Evolutionary conservation across 2,329 filamentous ascomycete genomes (phyloP).

Genomic region (Clarireedia hainanense): DNA sequence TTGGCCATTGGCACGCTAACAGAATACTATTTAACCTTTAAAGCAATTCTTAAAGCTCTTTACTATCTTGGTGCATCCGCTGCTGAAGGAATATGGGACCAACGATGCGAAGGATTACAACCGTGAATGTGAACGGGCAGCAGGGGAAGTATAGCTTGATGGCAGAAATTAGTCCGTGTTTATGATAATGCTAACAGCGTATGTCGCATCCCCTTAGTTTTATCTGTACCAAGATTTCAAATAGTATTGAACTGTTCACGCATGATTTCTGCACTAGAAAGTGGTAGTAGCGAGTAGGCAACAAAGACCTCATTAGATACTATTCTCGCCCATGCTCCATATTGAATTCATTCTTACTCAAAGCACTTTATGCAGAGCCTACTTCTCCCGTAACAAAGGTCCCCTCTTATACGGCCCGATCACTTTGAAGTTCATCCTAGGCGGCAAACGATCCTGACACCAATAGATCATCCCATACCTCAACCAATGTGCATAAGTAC

Average conservation of each 20-base stretch:
- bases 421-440: slow-evolving; percentile 28
- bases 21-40: no score
- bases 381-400: slow-evolving; percentile 24
- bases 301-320: no score
- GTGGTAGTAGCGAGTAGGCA: no score
- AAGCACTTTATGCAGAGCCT: not conserved
- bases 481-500: slow-evolving; percentile 48
- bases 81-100: slow-evolving; percentile 10
- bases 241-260: no score
- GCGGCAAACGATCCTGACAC: slow-evolving; percentile 36
- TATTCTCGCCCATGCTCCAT: no score
- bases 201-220: no score
- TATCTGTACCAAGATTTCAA: no score
- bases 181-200: no score
- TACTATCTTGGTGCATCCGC: slow-evolving; percentile 15
- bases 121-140: slow-evolving; percentile 12
- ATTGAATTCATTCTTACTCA: no score
- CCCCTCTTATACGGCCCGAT: slow-evolving; percentile 35
- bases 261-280: no score
- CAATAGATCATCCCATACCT: slow-evolving; percentile 42
- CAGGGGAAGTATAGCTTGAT: slow-evolving; percentile 5
- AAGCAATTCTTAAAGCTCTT: not conserved
- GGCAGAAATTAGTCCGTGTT: no score
- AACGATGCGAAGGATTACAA: slow-evolving; percentile 19
- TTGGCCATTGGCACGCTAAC: no score